Evolutionary conservation across 805 yeast genomes (phyloP).

Genomic region (Saturnispora kantuleensis): DNA sequence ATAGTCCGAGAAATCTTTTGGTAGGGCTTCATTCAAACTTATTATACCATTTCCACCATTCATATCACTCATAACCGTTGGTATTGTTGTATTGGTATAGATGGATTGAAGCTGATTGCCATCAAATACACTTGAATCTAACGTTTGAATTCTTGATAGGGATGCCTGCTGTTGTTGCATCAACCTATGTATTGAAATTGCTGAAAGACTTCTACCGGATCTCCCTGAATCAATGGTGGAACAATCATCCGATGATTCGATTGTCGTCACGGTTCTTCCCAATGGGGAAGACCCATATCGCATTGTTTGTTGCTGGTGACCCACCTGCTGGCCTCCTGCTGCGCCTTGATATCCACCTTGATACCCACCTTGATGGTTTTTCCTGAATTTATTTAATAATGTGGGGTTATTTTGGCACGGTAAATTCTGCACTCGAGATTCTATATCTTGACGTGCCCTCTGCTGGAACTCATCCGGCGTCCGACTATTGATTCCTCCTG

Average conservation of each 20-base stretch:
- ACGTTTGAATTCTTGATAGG: slow-evolving; percentile 10
- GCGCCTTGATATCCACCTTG: too few species aligned
- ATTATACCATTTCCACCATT: slow-evolving; percentile 11
- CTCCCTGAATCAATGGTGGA: slow-evolving; percentile 19
- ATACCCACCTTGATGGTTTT: background rate
- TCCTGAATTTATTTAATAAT: background rate
- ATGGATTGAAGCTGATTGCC: slow-evolving; percentile 20
- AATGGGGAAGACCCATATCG: slow-evolving; percentile 27
- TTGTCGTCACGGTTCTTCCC: slow-evolving; percentile 18
- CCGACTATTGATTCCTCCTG: slow-evolving; percentile 20
- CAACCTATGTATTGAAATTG: slow-evolving; percentile 10
- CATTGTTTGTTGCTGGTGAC: slow-evolving; percentile 10
- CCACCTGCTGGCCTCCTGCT: background rate
- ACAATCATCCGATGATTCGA: slow-evolving; percentile 17
- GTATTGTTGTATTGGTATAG: slow-evolving; percentile 21
- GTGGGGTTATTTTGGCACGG: background rate
- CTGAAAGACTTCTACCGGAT: slow-evolving; percentile 13
- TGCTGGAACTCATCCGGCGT: slow-evolving; percentile 27
- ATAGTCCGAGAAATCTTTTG: slow-evolving; percentile 42
- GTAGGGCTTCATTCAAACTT: slow-evolving; percentile 41
- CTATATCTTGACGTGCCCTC: slow-evolving; percentile 26
- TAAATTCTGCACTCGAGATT: slow-evolving; percentile 18
- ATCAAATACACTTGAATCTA: slow-evolving; percentile 14
- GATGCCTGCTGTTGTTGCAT: slow-evolving; percentile 11
- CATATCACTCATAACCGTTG: slow-evolving; percentile 6